phyloP scores from a whole-genome alignment of 108 stramenopile species.

The Epipyxis sp. region DNA sequence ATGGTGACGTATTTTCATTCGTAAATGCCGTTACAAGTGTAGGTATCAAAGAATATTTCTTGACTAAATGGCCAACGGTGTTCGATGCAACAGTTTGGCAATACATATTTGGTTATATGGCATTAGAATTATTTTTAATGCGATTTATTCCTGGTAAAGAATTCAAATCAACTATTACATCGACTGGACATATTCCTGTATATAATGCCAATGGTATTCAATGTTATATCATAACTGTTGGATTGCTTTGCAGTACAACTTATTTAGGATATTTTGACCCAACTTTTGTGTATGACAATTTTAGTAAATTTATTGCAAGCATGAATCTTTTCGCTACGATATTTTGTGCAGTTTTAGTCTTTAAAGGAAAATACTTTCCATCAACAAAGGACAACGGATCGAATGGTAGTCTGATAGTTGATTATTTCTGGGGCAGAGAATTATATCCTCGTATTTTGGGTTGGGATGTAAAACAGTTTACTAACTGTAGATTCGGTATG shows the following conservation, averaged over 20 bases:
- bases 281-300: conserved; percentile 68
- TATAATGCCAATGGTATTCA: conserved; percentile 69
- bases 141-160: conserved; percentile 69
- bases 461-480: conserved; percentile 90
- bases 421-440: conserved; percentile 98
- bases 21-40: not conserved
- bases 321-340: conserved; percentile 87
- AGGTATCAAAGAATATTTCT: not conserved
- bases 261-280: conserved; percentile 40
- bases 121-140: conserved; percentile 70
- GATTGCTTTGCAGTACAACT: conserved; percentile 4
- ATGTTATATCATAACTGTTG: conserved; percentile 59
- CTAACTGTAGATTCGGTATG: conserved; percentile 97
- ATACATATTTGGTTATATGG: conserved; percentile 66
- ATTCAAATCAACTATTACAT: conserved; percentile 61
- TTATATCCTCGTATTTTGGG: conserved; percentile 91
- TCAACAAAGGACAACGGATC: conserved; percentile 79
- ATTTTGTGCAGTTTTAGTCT: conserved; percentile 71
- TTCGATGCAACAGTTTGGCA: conserved; percentile 62
- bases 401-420: conserved; percentile 71
- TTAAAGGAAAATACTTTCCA: conserved; percentile 82
- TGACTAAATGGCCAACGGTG: conserved; percentile 41
- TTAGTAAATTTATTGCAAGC: conserved; percentile 64
- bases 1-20: not conserved
- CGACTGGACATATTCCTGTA: conserved; percentile 66